phyloP scores from a whole-genome alignment of 2,329 filamentous ascomycete species.

The Arthrobotrys pseudoclavata region DNA sequence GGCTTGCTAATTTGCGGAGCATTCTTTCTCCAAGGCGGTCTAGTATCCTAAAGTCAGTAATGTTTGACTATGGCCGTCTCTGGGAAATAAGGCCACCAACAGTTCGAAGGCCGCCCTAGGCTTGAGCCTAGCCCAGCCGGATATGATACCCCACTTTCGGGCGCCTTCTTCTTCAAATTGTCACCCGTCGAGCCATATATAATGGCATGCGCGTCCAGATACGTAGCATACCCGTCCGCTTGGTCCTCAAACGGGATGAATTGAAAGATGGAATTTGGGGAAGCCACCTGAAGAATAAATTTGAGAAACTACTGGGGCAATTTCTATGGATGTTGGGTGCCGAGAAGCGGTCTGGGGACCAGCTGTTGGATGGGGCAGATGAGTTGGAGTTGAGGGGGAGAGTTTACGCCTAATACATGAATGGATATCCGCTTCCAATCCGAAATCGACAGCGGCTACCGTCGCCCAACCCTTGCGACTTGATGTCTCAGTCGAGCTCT shows the following conservation, averaged over 20 bases:
- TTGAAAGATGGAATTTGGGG: conserved; percentile 1
- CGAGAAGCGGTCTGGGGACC: conserved; percentile 6
- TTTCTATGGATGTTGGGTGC: conserved; percentile 20
- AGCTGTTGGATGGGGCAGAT: conserved; percentile 33
- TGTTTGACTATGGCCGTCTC: conserved; percentile 26
- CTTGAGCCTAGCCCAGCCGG: conserved; percentile 28
- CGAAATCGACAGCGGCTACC: conserved; percentile 53
- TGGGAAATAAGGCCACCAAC: conserved; percentile 39
- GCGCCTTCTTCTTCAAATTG: conserved; percentile 25
- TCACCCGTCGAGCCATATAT: conserved; percentile 19
- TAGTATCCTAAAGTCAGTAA: conserved; percentile 37
- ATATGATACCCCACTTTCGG: conserved; percentile 34
- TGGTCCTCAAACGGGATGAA: neutral
- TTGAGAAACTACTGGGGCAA: conserved; percentile 5
- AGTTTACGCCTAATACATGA: conserved; percentile 34
- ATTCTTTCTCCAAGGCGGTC: conserved; percentile 33
- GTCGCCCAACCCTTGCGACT: conserved; percentile 51
- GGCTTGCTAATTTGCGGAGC: conserved; percentile 33
- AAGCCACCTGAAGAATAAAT: conserved; percentile 13
- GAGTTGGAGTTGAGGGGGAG: conserved; percentile 42
- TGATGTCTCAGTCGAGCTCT: conserved; percentile 39
- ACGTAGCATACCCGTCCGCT: conserved; percentile 6
- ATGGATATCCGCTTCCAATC: conserved; percentile 51
- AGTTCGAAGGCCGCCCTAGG: conserved; percentile 14
- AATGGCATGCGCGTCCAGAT: conserved; percentile 23